Evolutionary conservation across 139 green algal species (phyloP).

Genomic region (Parachlorella kessleri): DNA sequence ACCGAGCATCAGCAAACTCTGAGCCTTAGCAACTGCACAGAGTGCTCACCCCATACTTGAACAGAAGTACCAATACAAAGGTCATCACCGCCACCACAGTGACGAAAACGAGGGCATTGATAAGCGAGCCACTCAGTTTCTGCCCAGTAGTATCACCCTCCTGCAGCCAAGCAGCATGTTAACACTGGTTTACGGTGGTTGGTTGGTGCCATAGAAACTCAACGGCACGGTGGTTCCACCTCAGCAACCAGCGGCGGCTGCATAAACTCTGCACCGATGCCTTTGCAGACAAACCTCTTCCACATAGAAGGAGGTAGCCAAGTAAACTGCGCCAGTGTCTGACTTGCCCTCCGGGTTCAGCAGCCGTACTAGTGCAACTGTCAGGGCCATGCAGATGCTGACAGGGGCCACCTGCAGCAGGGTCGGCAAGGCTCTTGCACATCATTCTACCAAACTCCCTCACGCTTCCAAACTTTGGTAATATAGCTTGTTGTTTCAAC

Average conservation of each 20-base stretch:
- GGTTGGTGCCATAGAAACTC: no score
- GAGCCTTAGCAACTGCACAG: background rate
- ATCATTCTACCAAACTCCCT: background rate
- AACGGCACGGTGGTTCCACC: no score
- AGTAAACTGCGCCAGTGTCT: constrained; percentile 51
- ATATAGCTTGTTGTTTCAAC: background rate
- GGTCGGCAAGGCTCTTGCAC: background rate
- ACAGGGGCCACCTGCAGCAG: constrained; percentile 70
- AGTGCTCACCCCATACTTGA: constrained; percentile 82
- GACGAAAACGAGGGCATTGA: constrained; percentile 95
- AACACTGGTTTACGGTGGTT: no score
- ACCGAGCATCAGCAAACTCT: no score
- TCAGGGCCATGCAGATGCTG: constrained; percentile 92
- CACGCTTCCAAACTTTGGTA: background rate
- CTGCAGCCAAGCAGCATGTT: constrained; percentile 42
- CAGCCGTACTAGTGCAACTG: constrained; percentile 79
- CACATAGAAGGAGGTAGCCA: constrained; percentile 80
- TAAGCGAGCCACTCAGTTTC: constrained; percentile 85
- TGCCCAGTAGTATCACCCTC: constrained; percentile 64
- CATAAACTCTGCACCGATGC: background rate
- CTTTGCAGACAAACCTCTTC: constrained; percentile 61
- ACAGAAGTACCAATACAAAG: constrained; percentile 88
- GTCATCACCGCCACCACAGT: constrained; percentile 85
- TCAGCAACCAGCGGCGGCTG: background rate
- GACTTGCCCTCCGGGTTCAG: constrained; percentile 80